Percentiles rank a stretch among this genome's conserved stretches.
These are phyloP conservation scores for Beauveria varroae DNA, from an alignment of 2,329 filamentous ascomycete genomes.

Conservation along the genomic window DNA sequence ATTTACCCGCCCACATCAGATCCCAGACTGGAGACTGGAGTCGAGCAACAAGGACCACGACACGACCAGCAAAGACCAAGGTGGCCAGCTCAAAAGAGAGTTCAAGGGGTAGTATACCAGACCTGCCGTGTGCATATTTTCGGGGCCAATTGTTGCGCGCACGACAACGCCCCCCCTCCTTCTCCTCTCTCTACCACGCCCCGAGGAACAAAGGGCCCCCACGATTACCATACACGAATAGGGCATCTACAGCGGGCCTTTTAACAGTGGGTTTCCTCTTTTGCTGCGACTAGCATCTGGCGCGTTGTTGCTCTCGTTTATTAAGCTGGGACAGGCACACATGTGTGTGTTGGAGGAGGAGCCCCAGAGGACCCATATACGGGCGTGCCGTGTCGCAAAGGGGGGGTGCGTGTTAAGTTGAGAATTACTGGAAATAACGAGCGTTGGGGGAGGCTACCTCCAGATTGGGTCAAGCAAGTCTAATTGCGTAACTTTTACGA, in stretches of 20 bases:
- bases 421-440: not conserved
- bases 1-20: not conserved
- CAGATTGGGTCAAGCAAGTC: not conserved
- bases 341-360: not conserved
- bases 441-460: not conserved
- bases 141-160: not conserved
- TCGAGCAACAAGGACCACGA: not conserved
- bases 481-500: not conserved
- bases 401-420: not conserved
- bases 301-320: not conserved
- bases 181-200: not conserved
- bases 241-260: not conserved
- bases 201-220: not conserved
- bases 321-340: not conserved
- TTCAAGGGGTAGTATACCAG: conserved; percentile 9
- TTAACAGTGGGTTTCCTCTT: not conserved
- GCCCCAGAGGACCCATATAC: not conserved
- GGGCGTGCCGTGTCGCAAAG: not conserved
- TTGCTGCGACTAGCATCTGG: not conserved
- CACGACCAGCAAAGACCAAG: not conserved
- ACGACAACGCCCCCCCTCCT: not conserved
- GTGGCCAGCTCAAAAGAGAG: conserved; percentile 10
- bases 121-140: conserved; percentile 3
- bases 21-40: not conserved
- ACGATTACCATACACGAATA: not conserved